A percentile compares a stretch with the other conserved stretches of the same genome.
phyloP scores from a whole-genome alignment of 495 filamentous ascomycete species.

The Haplographium delicatum region DNA sequence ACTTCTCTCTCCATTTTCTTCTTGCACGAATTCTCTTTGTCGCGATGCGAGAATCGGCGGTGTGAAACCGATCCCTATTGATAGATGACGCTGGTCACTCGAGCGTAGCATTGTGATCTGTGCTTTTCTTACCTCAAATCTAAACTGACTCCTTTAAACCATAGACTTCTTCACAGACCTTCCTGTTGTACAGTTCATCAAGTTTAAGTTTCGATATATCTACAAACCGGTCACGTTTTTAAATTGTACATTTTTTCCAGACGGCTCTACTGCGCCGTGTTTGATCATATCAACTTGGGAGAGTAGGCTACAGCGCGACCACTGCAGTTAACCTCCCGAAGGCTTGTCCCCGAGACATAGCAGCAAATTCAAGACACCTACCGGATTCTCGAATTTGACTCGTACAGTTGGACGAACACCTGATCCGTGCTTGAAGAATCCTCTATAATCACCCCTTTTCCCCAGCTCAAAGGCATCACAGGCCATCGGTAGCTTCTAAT shows the following conservation, averaged over 20 bases:
- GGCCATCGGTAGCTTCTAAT: background rate
- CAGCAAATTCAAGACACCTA: conserved; percentile 12
- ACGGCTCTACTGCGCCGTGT: background rate
- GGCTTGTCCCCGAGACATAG: conserved; percentile 22
- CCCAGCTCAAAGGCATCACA: background rate
- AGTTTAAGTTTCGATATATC: too few relatives aligned
- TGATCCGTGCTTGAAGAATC: conserved; percentile 23
- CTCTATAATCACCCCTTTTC: conserved; percentile 19
- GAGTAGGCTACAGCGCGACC: conserved; percentile 7
- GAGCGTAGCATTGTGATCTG: background rate
- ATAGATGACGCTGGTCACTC: background rate
- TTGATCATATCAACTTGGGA: conserved; percentile 7
- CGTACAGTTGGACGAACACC: conserved; percentile 21
- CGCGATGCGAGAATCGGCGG: conserved; percentile 19
- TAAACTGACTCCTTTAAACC: background rate
- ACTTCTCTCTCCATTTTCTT: conserved; percentile 4
- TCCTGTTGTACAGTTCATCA: background rate
- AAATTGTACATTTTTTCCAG: too few relatives aligned
- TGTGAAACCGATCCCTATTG: conserved; percentile 18
- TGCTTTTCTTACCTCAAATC: background rate
- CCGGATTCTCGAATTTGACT: conserved; percentile 14
- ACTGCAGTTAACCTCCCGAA: conserved; percentile 17
- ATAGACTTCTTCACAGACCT: background rate
- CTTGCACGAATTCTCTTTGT: background rate
- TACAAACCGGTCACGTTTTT: too few relatives aligned